Evolutionary conservation across 306 rosid species (phyloP), one percentile per base, ranked within the genome.

Genomic region (Macrotyloma uniflorum): DNA sequence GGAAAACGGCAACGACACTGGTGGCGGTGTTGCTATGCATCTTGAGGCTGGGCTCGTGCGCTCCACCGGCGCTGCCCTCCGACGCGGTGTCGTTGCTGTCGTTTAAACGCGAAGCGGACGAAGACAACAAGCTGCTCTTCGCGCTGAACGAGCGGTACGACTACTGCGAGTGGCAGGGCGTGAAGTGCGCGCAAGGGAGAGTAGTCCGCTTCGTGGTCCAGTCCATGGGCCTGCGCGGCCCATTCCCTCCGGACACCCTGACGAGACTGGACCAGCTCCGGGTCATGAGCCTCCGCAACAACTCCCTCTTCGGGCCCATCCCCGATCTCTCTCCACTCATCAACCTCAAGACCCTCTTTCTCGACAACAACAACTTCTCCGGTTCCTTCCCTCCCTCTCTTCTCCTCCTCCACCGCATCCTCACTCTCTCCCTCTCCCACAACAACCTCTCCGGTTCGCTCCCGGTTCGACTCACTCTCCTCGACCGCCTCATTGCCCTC

Each of bases 81-180:
- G 98, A 94, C 83, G 97, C 91, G 24, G 87, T 92, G 16, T 82
- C 97, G 0, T 74, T 94, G 4, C 70, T 92, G 19, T 72, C 92
- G 2, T 94, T 94, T 86, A 92, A 92, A 36, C 83, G 87, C 4
- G 72, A 86, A 80, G 94, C 95, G n/a, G 98, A 94, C 91, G 84
- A 83, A 54, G 72, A 84, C 89, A 73, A 88, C 97, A 85, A 62
- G 57, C 97, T 94, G 43, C 85, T 92, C 53, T 94, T 77, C 86
- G 11, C 77, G 0, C 86, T 90, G 6, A 84, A 89, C 68, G 96
- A 92, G 81, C 90, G 79, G 11, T 88, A 82, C 80, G 97, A 90
- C 79, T 94, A 89, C 84, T 94, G 98, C 72, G 78, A 87, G 51
- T 94, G 98, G 97, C 87, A 83, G 42, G 98, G 98, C 32, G 97